Evolutionary conservation across 768 basidiomycete species (phyloP).

Genomic region (Hygrophoropsis aurantiaca): DNA sequence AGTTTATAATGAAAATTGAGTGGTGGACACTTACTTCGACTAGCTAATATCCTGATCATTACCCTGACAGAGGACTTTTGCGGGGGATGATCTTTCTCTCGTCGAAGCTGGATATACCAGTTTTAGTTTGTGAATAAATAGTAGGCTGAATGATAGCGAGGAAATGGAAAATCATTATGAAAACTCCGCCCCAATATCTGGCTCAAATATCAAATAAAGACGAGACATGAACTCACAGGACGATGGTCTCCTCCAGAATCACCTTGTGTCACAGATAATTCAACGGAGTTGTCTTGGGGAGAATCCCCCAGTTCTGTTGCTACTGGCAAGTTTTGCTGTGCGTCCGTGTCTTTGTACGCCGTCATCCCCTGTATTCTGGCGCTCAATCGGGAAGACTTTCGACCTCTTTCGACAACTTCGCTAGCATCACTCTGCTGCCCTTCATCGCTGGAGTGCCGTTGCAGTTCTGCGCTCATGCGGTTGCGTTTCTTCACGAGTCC

Average conservation of each 20-base stretch:
- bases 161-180: no score
- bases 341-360: no score
- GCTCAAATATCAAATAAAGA: no score
- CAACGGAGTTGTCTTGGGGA: no score
- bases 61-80: slow-evolving; percentile 10
- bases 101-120: slow-evolving; percentile 21
- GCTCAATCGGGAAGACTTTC: slow-evolving; percentile 6
- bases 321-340: no score
- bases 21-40: slow-evolving; percentile 20
- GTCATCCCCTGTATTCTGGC: no score
- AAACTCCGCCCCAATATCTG: no score
- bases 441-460: slow-evolving; percentile 27
- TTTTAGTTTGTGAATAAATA: slow-evolving; percentile 18
- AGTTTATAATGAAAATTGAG: background rate
- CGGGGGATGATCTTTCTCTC: slow-evolving; percentile 6
- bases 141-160: no score
- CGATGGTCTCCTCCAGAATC: no score
- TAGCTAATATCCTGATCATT: slow-evolving; percentile 20
- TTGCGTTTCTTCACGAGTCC: slow-evolving; percentile 27
- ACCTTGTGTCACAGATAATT: no score
- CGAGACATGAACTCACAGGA: no score
- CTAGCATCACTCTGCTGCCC: slow-evolving; percentile 26
- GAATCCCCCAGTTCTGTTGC: no score
- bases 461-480: slow-evolving; percentile 17
- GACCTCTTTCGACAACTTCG: slow-evolving; percentile 15